Evolutionary conservation across 176 grass and related monocot species (phyloP).

Genomic region (Cocos nucifera): DNA sequence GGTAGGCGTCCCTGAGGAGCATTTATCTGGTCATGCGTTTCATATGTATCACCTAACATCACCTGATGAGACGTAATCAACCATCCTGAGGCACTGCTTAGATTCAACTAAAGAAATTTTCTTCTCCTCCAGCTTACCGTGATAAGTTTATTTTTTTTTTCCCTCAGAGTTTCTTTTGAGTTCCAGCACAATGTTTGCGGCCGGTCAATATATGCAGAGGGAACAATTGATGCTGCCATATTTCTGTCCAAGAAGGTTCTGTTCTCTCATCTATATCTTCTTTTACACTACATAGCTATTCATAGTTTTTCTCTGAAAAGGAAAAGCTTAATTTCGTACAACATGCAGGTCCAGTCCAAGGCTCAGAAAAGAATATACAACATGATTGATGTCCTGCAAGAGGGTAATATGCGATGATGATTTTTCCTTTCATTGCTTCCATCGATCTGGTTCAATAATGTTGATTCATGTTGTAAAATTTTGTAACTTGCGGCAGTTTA

Average conservation of each 20-base stretch:
- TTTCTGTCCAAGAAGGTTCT: conserved; percentile 72
- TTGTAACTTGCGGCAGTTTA: no score
- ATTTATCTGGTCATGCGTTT: conserved; percentile 80
- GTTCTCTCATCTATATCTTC: background rate
- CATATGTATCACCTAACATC: conserved; percentile 87
- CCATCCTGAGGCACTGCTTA: background rate
- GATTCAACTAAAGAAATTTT: background rate
- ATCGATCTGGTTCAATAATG: no score
- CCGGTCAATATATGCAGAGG: conserved; percentile 75
- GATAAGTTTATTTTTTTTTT: conserved; percentile 4
- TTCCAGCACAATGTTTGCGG: conserved; percentile 96
- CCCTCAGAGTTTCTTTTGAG: conserved; percentile 75
- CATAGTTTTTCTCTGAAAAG: no score
- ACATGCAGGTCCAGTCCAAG: conserved; percentile 58
- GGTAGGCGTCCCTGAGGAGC: conserved; percentile 85
- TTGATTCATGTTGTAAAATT: no score
- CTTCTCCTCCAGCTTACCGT: background rate
- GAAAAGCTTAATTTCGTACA: background rate
- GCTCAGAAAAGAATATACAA: conserved; percentile 66
- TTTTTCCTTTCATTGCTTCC: no score
- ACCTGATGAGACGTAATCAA: conserved; percentile 59
- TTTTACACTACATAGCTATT: background rate
- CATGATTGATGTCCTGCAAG: conserved; percentile 72
- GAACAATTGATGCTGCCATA: conserved; percentile 60
- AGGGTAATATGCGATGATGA: conserved; percentile 45